Evolutionary conservation across 441 rosid species (phyloP).

Genomic region (Kokia cookei): DNA sequence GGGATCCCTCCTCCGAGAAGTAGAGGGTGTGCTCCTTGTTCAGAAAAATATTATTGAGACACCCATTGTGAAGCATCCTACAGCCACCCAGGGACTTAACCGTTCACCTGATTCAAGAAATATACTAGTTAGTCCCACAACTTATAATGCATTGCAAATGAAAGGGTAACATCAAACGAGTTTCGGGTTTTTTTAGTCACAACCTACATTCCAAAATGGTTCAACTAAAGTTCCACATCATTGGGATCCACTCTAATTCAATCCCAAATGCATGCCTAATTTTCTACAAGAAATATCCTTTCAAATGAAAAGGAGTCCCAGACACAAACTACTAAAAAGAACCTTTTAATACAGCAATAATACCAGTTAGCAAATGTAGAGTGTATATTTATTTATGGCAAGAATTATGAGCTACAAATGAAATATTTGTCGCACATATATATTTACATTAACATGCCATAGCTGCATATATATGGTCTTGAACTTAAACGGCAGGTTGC

Average conservation of each 20-base stretch:
- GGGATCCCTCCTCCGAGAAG: slow-evolving; percentile 18
- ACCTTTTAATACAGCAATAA: not conserved
- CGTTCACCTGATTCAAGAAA: slow-evolving; percentile 66
- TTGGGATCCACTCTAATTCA: not conserved
- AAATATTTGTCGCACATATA: not conserved
- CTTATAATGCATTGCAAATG: not conserved
- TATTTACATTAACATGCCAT: not conserved
- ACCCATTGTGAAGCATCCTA: slow-evolving; percentile 84
- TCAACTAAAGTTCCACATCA: not conserved
- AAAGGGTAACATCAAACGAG: not conserved
- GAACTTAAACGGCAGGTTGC: not conserved
- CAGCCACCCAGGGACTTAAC: slow-evolving; percentile 90
- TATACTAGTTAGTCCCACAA: slow-evolving; percentile 3
- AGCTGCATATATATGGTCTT: not conserved
- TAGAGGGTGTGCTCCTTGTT: slow-evolving; percentile 8
- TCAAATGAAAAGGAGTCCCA: not conserved
- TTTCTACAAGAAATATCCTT: not conserved
- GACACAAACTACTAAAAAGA: not conserved
- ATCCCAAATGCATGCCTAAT: not conserved
- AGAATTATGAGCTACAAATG: not conserved
- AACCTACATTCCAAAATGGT: not conserved
- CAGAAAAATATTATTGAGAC: slow-evolving; percentile 68
- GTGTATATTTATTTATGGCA: not conserved
- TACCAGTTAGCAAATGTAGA: not conserved
- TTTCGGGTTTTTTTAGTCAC: not conserved